A percentile compares a stretch with the other conserved stretches of the same genome.
phyloP scores from a whole-genome alignment of 2,329 filamentous ascomycete species.

The Tolypocladium nubicola region DNA sequence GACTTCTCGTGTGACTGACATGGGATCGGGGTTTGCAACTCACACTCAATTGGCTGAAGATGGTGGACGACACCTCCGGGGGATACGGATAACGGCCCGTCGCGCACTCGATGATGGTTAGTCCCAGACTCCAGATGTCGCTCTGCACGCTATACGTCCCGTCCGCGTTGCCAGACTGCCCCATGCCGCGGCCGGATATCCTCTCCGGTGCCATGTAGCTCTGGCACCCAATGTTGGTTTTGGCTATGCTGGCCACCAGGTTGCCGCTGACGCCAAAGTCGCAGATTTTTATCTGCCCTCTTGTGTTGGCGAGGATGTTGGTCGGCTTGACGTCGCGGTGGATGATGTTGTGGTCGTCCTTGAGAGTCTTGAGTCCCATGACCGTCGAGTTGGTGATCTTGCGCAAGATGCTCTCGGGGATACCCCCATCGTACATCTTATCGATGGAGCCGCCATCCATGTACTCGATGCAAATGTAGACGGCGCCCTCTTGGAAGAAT shows the following conservation, averaged over 20 bases:
- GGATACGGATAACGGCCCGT: constrained; percentile 93
- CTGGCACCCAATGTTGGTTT: constrained; percentile 97
- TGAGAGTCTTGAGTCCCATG: constrained; percentile 83
- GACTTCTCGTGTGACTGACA: neutral
- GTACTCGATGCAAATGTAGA: constrained; percentile 98
- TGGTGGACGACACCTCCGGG: constrained; percentile 94
- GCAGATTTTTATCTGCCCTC: constrained; percentile 92
- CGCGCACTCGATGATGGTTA: constrained; percentile 93
- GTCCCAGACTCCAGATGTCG: constrained; percentile 91
- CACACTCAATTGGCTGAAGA: constrained; percentile 94
- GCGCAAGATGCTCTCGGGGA: constrained; percentile 76
- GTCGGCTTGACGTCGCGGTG: constrained; percentile 98
- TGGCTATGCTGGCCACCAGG: constrained; percentile 91
- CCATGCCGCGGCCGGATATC: constrained; percentile 77
- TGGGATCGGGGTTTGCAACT: constrained; percentile 30
- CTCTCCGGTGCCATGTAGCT: constrained; percentile 98
- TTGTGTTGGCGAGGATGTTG: constrained; percentile 89
- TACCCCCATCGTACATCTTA: constrained; percentile 83
- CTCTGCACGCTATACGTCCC: constrained; percentile 97
- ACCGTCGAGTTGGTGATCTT: constrained; percentile 88
- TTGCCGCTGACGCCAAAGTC: constrained; percentile 98
- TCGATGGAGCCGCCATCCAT: constrained; percentile 99
- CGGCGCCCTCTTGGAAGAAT: constrained; percentile 96
- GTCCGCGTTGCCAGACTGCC: constrained; percentile 55
- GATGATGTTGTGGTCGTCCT: constrained; percentile 98